Conservation (phyloP, 2,329 filamentous ascomycete genomes). For the Leptographium galeiforme region DNA sequence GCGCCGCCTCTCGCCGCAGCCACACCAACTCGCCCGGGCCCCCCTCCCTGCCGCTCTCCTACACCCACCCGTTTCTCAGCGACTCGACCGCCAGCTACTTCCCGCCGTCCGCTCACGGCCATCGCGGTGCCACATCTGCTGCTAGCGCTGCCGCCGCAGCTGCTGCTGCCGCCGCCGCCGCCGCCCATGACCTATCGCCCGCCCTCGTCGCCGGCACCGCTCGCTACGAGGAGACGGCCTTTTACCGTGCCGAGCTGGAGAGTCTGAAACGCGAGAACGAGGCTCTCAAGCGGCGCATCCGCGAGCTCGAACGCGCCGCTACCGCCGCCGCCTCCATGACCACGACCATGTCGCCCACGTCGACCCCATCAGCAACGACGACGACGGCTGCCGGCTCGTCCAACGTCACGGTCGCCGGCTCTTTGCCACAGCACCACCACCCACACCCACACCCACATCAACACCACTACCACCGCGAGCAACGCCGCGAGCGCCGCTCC, state of each 20-base stretch:
- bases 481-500: slow-evolving; percentile 30
- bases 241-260: slow-evolving; percentile 47
- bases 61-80: slow-evolving; percentile 27
- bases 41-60: slow-evolving; percentile 25
- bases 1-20: slow-evolving; percentile 39
- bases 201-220: slow-evolving; percentile 41
- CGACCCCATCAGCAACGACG: background rate
- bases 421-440: background rate
- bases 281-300: slow-evolving; percentile 42
- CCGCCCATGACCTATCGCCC: slow-evolving; percentile 28
- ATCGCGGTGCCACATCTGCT: slow-evolving; percentile 14
- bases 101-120: slow-evolving; percentile 1
- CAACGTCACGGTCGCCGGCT: background rate
- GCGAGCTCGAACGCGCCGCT: slow-evolving; percentile 41
- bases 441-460: background rate
- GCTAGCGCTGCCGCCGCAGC: slow-evolving; percentile 9
- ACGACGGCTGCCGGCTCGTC: background rate
- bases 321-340: slow-evolving; percentile 11
- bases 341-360: background rate
- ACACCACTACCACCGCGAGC: slow-evolving; percentile 7
- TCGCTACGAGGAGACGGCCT: slow-evolving; percentile 49
- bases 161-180: too few species aligned
- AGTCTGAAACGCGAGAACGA: slow-evolving; percentile 52
- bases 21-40: slow-evolving; percentile 34
- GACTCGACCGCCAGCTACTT: slow-evolving; percentile 21